Conservation (phyloP, 768 basidiomycete genomes). For the Dictyophora rubrovolvata region DNA sequence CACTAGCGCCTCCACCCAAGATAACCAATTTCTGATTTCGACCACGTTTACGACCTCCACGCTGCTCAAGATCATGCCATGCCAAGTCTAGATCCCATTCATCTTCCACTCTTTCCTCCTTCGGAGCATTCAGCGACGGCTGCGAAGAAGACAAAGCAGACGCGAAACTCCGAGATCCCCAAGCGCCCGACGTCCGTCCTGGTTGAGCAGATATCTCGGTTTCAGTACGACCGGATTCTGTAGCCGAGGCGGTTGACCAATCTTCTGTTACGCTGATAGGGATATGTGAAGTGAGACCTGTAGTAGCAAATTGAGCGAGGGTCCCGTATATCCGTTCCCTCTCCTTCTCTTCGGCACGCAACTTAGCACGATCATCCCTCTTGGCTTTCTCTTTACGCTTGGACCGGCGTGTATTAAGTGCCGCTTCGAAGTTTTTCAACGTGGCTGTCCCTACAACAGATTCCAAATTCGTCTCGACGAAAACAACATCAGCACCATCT, state of each 20-base stretch:
- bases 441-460: constrained; percentile 68
- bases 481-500: constrained; percentile 85
- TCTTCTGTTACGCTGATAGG: constrained; percentile 11
- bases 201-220: too few relatives aligned
- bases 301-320: constrained; percentile 13
- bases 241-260: constrained; percentile 12
- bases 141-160: constrained; percentile 54
- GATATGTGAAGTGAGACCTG: constrained; percentile 11
- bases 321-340: constrained; percentile 23
- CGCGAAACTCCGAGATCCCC: constrained; percentile 77
- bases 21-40: constrained; percentile 56
- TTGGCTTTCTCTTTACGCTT: constrained; percentile 72
- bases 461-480: constrained; percentile 79
- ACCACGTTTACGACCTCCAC: constrained; percentile 41
- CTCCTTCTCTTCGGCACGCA: constrained; percentile 67
- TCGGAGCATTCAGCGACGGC: constrained; percentile 15
- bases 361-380: constrained; percentile 80
- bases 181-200: constrained; percentile 36
- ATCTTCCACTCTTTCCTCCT: constrained; percentile 30
- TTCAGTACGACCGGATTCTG: not conserved
- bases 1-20: constrained; percentile 42
- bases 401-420: constrained; percentile 63
- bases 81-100: constrained; percentile 73
- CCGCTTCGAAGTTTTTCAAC: constrained; percentile 73
- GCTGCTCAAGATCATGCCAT: constrained; percentile 72